Base-by-base conservation (phyloP, 1,139 yeast genomes). In the Suhomyces wounanorum region DNA sequence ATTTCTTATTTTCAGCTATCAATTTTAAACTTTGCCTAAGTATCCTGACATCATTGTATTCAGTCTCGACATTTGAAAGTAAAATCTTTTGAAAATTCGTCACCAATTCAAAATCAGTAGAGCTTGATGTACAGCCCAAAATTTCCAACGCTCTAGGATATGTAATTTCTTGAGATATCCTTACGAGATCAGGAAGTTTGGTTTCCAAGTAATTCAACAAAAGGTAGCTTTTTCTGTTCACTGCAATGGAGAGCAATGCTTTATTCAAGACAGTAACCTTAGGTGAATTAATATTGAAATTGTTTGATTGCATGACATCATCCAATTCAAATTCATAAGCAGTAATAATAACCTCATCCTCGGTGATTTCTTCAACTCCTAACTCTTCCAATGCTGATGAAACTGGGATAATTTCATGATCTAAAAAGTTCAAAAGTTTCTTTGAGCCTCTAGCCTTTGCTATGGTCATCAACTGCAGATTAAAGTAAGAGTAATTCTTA, bases 301-400 rank as follows among this genome's bases (percentile, higher is more conserved):
- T 94, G 53, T 87, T 77, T 0, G 84, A 70, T 49, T 82, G 77
- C 48, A 89, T 67, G 0, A 90, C 84, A 48, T 87, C 94, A 45
- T 79, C 80, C 3, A 78, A 68, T 53, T 84, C 84, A 47, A 84
- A 75, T 52, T 85, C 83, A 58, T 79, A 85, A 0, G 92, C 90
- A 0, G 94, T 86, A 33, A 83, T 75, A 4, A 87, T 81, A 40
- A 87, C 83, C 53, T 87, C 95, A 60, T 87, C 94, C 61, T 87
- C 95, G 3, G 89, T 85, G 7, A 82, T 75, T 36, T 80, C 82
- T 57, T 81, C 85, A 23, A 87, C 79, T 14, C 83, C 85, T 44
- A 90, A 68, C 14, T 79, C 76, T 1, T 75, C 76, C 57, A 87
- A 82, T 0, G 97, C 95, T 47, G 82, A 78, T 2, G 67, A 63